Percentiles rank a stretch among this genome's conserved stretches.
phyloP scores from a whole-genome alignment of 495 filamentous ascomycete genomes.

The Penicillium nucicola region DNA sequence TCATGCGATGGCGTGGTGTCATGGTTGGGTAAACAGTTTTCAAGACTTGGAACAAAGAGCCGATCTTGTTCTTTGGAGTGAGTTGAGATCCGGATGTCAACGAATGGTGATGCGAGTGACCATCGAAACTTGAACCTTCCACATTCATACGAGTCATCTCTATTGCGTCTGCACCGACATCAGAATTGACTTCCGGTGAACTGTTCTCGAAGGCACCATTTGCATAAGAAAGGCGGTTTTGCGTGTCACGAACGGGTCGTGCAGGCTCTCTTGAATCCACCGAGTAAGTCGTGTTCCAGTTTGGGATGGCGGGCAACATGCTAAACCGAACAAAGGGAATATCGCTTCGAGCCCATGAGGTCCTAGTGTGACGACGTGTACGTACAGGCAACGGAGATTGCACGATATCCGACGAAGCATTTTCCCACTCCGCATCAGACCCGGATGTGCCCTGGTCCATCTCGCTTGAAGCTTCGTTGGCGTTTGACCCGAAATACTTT shows the following conservation, averaged over 20 bases:
- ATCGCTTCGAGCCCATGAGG: slow-evolving; percentile 17
- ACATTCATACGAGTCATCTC: slow-evolving; percentile 11
- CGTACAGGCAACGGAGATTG: not conserved
- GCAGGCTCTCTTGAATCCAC: not conserved
- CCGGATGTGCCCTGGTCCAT: not conserved
- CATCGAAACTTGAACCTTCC: no score
- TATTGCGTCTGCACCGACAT: not conserved
- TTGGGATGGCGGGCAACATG: slow-evolving; percentile 1
- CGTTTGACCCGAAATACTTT: slow-evolving; percentile 15
- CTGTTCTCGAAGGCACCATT: no score
- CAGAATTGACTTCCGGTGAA: no score
- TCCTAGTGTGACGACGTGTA: not conserved
- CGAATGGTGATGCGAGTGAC: not conserved
- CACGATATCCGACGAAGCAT: slow-evolving; percentile 6
- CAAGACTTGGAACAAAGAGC: slow-evolving; percentile 61
- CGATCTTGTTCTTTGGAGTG: slow-evolving; percentile 6
- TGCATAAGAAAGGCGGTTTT: not conserved
- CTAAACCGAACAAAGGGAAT: slow-evolving; percentile 13
- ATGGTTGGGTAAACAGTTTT: slow-evolving; percentile 71
- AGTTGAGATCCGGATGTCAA: not conserved
- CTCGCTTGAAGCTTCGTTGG: not conserved
- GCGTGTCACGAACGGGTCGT: not conserved
- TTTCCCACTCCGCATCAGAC: not conserved
- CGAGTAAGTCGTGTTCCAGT: not conserved
- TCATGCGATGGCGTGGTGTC: slow-evolving; percentile 41